Conservation (phyloP, 768 basidiomycete species). For the Boletellus sp. region DNA sequence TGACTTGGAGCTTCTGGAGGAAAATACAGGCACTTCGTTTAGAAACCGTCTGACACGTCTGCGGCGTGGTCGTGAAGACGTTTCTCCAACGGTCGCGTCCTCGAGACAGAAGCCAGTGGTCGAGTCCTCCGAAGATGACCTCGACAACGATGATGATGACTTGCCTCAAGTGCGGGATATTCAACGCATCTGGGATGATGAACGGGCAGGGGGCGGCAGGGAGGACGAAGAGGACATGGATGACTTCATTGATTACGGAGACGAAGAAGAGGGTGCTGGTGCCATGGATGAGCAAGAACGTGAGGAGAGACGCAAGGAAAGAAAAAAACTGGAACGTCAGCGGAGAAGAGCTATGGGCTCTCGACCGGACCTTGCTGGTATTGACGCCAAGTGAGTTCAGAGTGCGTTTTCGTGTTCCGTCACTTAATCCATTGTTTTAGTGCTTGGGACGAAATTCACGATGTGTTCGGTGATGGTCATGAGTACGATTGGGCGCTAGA, state of each 20-base stretch:
- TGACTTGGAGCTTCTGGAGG: constrained; percentile 77
- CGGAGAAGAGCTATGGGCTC: constrained; percentile 62
- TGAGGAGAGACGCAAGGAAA: constrained; percentile 68
- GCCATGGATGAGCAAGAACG: constrained; percentile 73
- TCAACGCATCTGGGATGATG: constrained; percentile 79
- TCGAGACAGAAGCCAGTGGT: constrained; percentile 57
- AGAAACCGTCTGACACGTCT: constrained; percentile 70
- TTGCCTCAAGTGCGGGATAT: constrained; percentile 55
- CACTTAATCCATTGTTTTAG: constrained; percentile 38
- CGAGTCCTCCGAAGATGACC: constrained; percentile 77
- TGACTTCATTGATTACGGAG: constrained; percentile 75
- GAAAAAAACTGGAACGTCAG: constrained; percentile 58
- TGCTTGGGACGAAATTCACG: constrained; percentile 93
- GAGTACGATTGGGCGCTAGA: constrained; percentile 95
- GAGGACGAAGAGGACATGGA: constrained; percentile 66
- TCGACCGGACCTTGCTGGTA: constrained; percentile 70
- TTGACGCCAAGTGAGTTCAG: constrained; percentile 72
- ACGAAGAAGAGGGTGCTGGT: constrained; percentile 78
- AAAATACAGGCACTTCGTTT: constrained; percentile 82
- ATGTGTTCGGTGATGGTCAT: constrained; percentile 93
- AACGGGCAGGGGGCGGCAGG: constrained; percentile 42
- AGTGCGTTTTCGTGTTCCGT: not conserved
- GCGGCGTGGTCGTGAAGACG: constrained; percentile 71
- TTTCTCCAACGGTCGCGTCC: constrained; percentile 61
- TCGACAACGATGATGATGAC: constrained; percentile 50